These are phyloP conservation scores for Solanum hybrid DNA, from an alignment of 305 asterid genomes.

Conservation along the genomic window DNA sequence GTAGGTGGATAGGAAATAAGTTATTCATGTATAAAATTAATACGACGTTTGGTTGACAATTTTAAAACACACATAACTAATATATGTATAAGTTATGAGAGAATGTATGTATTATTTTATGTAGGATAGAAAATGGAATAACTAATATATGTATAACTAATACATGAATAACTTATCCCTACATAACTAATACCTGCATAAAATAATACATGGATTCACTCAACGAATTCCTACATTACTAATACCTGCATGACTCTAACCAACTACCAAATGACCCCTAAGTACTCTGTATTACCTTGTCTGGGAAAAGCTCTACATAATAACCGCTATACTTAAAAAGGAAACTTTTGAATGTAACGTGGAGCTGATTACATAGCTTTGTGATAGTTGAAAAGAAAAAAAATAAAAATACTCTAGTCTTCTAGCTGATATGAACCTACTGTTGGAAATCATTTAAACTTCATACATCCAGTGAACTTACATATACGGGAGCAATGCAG, in stretches of 20 bases:
- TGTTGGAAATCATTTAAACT: not conserved
- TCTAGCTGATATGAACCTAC: not conserved
- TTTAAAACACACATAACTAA: not conserved
- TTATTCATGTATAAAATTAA: not conserved
- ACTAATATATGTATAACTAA: not conserved
- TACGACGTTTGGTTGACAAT: not conserved
- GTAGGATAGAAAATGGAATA: not conserved
- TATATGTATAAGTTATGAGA: not conserved
- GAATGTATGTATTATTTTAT: not conserved
- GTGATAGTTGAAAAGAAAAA: not conserved
- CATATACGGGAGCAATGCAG: not conserved
- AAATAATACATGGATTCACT: not conserved
- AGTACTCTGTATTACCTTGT: not conserved
- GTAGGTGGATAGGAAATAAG: not conserved
- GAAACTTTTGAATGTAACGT: not conserved
- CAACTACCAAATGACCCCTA: not conserved
- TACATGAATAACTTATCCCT: not conserved
- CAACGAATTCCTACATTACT: too few species aligned
- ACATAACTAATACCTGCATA: too few species aligned
- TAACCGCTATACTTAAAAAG: not conserved
- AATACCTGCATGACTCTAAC: not conserved
- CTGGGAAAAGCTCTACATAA: not conserved
- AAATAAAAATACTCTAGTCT: not conserved
- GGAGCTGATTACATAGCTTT: not conserved
- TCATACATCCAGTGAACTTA: not conserved